Percentiles rank a stretch among this genome's conserved stretches.
phyloP scores from a whole-genome alignment of 2,329 filamentous ascomycete genomes.

The Blastomyces emzantsi region DNA sequence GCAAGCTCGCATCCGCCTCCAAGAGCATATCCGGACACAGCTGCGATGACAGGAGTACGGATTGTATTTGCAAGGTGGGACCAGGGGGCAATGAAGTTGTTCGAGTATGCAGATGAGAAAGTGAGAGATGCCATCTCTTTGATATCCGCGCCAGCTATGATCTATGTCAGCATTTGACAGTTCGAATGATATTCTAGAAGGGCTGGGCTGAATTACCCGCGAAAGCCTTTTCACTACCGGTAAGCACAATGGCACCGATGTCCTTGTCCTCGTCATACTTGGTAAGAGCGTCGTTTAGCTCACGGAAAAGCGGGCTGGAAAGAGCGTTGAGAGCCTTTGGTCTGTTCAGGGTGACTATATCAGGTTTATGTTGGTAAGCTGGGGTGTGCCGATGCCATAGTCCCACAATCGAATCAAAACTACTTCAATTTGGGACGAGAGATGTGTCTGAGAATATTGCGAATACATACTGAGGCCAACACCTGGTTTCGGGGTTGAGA shows the following conservation, averaged over 20 bases:
- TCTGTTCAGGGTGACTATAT: conserved; percentile 76
- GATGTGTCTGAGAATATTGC: neutral
- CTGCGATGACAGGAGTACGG: conserved; percentile 90
- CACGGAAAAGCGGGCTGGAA: conserved; percentile 77
- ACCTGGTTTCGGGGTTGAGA: conserved; percentile 74
- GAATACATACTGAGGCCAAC: conserved; percentile 67
- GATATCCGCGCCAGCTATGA: conserved; percentile 79
- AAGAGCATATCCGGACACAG: conserved; percentile 88
- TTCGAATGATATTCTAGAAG: neutral
- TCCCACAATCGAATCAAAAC: conserved; percentile 8
- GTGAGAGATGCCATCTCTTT: conserved; percentile 96
- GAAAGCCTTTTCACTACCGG: conserved; percentile 82
- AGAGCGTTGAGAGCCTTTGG: conserved; percentile 95
- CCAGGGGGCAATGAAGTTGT: conserved; percentile 93
- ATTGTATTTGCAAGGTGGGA: conserved; percentile 72
- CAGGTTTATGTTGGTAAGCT: neutral
- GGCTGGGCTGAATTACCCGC: conserved; percentile 41
- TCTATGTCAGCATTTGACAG: neutral
- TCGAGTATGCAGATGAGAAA: conserved; percentile 78
- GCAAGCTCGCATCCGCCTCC: conserved; percentile 94
- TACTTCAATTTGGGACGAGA: neutral
- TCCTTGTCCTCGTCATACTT: conserved; percentile 60
- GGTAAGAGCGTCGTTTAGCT: conserved; percentile 71
- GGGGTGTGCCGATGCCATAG: conserved; percentile 8
- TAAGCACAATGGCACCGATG: conserved; percentile 71